Percentiles rank a stretch among this genome's conserved stretches.
phyloP scores from a whole-genome alignment of 176 grass and related monocot genomes.

The Chrysopogon serrulatus region DNA sequence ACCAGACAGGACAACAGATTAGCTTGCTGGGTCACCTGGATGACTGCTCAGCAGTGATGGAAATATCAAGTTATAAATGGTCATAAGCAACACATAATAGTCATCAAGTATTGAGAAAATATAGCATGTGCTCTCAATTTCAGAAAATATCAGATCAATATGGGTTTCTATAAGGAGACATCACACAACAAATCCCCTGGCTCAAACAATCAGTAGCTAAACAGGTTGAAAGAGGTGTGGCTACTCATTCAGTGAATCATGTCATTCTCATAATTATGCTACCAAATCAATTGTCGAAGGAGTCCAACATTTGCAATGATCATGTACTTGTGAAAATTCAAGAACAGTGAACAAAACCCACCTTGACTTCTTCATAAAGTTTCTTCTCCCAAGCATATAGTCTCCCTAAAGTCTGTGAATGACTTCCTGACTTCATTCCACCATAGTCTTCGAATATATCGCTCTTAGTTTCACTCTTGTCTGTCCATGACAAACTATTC shows the following conservation, averaged over 20 bases:
- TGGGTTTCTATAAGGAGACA: not conserved
- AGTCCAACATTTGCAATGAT: not conserved
- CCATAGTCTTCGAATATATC: conserved; percentile 72
- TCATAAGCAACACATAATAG: not conserved
- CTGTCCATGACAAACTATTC: conserved; percentile 66
- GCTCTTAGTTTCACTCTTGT: conserved; percentile 69
- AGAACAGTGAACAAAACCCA: conserved; percentile 11
- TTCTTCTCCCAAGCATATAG: conserved; percentile 98
- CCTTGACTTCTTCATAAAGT: conserved; percentile 96
- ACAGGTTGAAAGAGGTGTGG: not conserved
- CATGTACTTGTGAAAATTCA: not conserved
- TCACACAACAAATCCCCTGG: not conserved
- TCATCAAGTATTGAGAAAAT: not conserved
- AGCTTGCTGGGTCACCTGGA: not conserved
- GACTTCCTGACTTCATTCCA: conserved; percentile 86
- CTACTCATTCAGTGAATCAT: not conserved
- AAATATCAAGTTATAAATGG: not conserved
- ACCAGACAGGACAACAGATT: not conserved
- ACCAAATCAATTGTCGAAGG: not conserved
- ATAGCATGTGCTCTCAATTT: not conserved
- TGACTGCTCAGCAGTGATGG: not conserved
- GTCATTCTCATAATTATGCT: not conserved
- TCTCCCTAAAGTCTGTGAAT: conserved; percentile 85
- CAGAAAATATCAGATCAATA: not conserved
- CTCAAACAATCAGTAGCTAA: not conserved